phyloP scores from a whole-genome alignment of 192 early-diverging fungal genomes.

The Geranomyces variabilis region DNA sequence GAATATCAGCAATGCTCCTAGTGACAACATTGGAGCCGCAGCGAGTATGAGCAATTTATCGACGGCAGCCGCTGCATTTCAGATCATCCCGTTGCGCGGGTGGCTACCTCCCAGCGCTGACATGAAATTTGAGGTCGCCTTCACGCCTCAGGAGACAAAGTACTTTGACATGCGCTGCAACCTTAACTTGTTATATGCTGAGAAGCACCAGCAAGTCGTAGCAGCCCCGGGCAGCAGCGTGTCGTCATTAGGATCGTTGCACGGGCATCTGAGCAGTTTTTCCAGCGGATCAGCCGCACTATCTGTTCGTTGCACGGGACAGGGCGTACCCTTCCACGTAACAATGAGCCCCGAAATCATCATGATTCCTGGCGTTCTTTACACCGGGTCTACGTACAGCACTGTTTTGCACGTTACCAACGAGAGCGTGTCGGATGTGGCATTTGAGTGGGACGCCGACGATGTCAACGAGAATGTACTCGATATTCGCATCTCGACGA shows the following conservation, averaged over 20 bases:
- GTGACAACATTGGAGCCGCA: background rate
- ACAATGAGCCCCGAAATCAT: conserved; percentile 36
- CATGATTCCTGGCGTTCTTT: conserved; percentile 31
- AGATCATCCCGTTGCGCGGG: conserved; percentile 38
- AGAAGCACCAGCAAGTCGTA: background rate
- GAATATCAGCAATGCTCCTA: conserved; percentile 37
- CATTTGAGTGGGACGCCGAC: conserved; percentile 38
- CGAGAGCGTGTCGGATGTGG: conserved; percentile 41
- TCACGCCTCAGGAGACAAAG: conserved; percentile 35
- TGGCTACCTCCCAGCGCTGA: conserved; percentile 36
- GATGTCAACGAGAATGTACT: conserved; percentile 33
- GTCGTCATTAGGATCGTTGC: background rate
- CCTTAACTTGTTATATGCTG: conserved; percentile 40
- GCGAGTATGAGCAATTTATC: conserved; percentile 13
- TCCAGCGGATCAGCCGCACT: conserved; percentile 12
- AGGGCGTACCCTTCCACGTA: conserved; percentile 33
- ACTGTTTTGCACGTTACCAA: conserved; percentile 38
- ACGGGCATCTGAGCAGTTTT: background rate
- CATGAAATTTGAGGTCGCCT: conserved; percentile 43
- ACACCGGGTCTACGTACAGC: conserved; percentile 22
- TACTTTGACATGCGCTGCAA: conserved; percentile 44
- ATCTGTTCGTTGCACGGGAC: conserved; percentile 38
- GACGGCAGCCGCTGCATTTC: conserved; percentile 24
- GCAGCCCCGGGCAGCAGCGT: background rate
- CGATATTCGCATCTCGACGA: background rate